phyloP scores from a whole-genome alignment of 2,329 filamentous ascomycete genomes.

The Mycosphaerella sp. region DNA sequence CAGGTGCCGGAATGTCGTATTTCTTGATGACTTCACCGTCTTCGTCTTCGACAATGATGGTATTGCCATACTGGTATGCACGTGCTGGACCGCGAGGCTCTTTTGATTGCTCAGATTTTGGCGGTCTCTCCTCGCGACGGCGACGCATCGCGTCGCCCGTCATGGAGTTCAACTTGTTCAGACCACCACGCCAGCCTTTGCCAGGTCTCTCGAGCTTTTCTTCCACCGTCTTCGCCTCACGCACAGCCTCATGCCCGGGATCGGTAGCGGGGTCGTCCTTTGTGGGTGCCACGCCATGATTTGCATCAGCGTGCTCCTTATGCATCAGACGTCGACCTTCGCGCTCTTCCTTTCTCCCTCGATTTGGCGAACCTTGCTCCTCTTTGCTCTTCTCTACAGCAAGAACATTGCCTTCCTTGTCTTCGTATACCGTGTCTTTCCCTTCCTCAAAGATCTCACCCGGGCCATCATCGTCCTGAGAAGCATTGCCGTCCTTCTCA shows the following conservation, averaged over 20 bases:
- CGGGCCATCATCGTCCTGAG: constrained; percentile 23
- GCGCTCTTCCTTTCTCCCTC: constrained; percentile 53
- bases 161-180: constrained; percentile 38
- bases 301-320: constrained; percentile 41
- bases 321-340: constrained; percentile 49
- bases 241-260: constrained; percentile 36
- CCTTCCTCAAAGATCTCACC: constrained; percentile 78
- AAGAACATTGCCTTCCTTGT: constrained; percentile 79
- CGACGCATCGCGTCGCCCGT: constrained; percentile 39
- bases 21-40: constrained; percentile 82
- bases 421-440: constrained; percentile 70
- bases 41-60: constrained; percentile 83
- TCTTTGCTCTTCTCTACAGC: constrained; percentile 50
- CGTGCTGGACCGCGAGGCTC: constrained; percentile 64
- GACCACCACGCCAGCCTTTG: constrained; percentile 36
- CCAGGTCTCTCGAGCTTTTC: constrained; percentile 50
- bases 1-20: constrained; percentile 61
- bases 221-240: constrained; percentile 70
- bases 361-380: constrained; percentile 47
- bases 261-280: constrained; percentile 42
- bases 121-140: constrained; percentile 33
- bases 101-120: constrained; percentile 34
- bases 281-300: constrained; percentile 40
- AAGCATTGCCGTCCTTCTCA: constrained; percentile 16
- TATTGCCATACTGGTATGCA: constrained; percentile 81